A percentile compares a stretch with the other conserved stretches of the same genome.
phyloP scores from a whole-genome alignment of 139 green algal species.

The Chlamydomonas eustigma region DNA sequence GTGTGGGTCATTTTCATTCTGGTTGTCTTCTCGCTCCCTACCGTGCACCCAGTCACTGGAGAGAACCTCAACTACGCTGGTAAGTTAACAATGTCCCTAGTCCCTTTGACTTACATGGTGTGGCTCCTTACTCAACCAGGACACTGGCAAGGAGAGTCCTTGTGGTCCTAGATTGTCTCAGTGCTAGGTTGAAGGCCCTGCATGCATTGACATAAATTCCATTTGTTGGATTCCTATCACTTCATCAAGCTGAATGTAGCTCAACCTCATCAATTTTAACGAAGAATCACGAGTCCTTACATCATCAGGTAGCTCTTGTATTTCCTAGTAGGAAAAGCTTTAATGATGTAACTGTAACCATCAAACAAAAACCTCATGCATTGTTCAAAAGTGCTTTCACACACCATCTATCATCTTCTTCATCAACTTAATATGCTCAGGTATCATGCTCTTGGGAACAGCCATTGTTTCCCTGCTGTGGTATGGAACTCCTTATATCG shows the following conservation, averaged over 20 bases:
- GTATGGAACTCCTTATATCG: neutral
- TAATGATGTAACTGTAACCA: neutral
- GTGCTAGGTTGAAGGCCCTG: too few species aligned
- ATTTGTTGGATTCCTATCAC: too few species aligned
- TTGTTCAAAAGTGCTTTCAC: neutral
- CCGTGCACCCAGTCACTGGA: constrained; percentile 19
- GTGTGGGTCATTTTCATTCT: constrained; percentile 28
- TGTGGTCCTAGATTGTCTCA: too few species aligned
- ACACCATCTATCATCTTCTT: too few species aligned
- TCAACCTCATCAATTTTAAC: neutral
- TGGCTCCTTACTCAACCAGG: too few species aligned
- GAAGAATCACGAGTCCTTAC: neutral
- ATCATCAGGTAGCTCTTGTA: neutral
- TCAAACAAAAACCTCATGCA: neutral
- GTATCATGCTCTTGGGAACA: neutral
- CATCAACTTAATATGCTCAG: too few species aligned
- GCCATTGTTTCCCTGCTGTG: neutral
- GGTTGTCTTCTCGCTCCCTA: constrained; percentile 44
- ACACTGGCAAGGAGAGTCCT: too few species aligned
- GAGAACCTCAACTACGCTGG: constrained; percentile 38
- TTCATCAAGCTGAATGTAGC: too few species aligned
- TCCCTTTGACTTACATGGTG: too few species aligned
- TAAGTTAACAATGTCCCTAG: too few species aligned
- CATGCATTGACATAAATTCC: too few species aligned
- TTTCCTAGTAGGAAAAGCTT: neutral